Base-by-base conservation (phyloP, 352 stramenopile species). In the Thalassiosira exigua region DNA sequence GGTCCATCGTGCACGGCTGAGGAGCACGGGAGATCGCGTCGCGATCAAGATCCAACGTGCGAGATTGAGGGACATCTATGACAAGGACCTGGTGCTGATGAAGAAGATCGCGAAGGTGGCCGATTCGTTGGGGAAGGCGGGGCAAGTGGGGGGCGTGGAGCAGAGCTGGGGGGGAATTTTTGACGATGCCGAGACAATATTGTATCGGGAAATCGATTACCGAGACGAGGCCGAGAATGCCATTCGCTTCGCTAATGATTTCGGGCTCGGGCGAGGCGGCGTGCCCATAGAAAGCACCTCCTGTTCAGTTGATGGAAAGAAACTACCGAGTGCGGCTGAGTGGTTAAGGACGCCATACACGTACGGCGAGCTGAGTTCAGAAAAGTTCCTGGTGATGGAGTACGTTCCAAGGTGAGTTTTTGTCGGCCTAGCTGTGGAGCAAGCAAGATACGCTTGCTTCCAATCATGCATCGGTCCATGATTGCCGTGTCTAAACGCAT, bases 321-420 rank as follows among this genome's bases (percentile, higher is more conserved):
- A 27, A n/a, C 69, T 93, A 42, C 77, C 82, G 2, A 88, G 81
- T 70, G 85, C 88, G 32, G 86, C 84, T 17, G 71, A 86, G 7
- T 96, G 93, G 93, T 73, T 96, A 9, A 85, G 91, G 59, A 85
- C 90, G 46, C 88, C 93, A 0, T 87, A 89, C 64, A 90, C 93
- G 3, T 94, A 94, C 67, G 70, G 68, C 22, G 82, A 95, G 17
- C 81, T 98, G 32, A 97, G 93, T 69, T 94, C 93, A 7, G 92
- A 95, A 76, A 88, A 91, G 44, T 87, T 98, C 73, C 88, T 99
- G 30, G 96, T 96, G 11, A 98, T 98, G 96, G 97, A 98, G 89
- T 98, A 96, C 80, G 96, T 98, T 51, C 84, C 91, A 14, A n/a
- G n/a, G n/a, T 82, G 26, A 52, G 61, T 60, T n/a, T n/a, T n/a